Percentiles rank a stretch among this genome's conserved stretches.
Conservation (phyloP, 1,284 basidiomycete species). For the Cutaneotrichosporon cavernicola region DNA sequence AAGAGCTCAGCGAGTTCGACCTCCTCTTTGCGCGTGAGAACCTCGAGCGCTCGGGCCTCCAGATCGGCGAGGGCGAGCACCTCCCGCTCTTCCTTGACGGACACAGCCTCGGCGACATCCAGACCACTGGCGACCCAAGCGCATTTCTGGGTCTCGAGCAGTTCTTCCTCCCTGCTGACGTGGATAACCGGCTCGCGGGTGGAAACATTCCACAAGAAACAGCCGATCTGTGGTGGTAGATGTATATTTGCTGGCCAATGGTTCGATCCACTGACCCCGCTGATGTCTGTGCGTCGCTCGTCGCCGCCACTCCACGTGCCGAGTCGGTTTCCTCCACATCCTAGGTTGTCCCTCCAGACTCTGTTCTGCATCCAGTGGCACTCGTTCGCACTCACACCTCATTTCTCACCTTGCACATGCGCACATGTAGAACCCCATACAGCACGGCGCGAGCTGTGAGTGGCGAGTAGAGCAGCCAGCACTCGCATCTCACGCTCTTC, state of each 20-base stretch:
- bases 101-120: constrained; percentile 43
- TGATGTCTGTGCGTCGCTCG: background rate
- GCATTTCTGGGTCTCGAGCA: constrained; percentile 50
- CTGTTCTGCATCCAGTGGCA: too few species aligned
- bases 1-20: constrained; percentile 51
- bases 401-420: too few species aligned
- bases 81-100: constrained; percentile 53
- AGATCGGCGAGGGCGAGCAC: constrained; percentile 45
- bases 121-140: constrained; percentile 39
- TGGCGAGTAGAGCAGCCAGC: too few species aligned
- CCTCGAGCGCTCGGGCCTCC: constrained; percentile 48
- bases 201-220: background rate
- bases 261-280: background rate
- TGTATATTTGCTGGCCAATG: background rate
- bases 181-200: constrained; percentile 40
- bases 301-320: background rate
- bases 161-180: constrained; percentile 51
- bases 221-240: constrained; percentile 5
- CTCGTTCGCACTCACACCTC: too few species aligned
- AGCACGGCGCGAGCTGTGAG: too few species aligned
- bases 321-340: too few species aligned
- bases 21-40: constrained; percentile 50
- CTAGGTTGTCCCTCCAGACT: too few species aligned
- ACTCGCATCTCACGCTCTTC: too few species aligned
- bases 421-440: too few species aligned